Evolutionary conservation across 805 yeast species (phyloP).

Genomic region (Ogataea saltuana): DNA sequence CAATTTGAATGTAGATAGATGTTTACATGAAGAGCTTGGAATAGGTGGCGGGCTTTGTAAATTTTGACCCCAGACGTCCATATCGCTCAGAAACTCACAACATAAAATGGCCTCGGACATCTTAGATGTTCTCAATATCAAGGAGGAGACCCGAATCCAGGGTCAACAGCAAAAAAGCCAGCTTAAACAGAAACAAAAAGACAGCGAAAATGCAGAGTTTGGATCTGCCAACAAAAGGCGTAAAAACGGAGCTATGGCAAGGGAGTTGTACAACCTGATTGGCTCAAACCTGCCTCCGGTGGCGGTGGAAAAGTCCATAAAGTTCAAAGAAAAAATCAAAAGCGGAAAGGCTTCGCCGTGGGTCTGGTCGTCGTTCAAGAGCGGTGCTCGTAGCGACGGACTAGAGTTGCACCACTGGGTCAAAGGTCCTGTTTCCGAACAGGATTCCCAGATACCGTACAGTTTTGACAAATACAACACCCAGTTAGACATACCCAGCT

Average conservation of each 20-base stretch:
- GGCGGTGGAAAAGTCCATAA: slow-evolving; percentile 48
- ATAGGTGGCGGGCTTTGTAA: neutral
- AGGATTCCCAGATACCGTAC: slow-evolving; percentile 44
- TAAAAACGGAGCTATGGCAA: slow-evolving; percentile 66
- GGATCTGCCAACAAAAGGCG: slow-evolving; percentile 34
- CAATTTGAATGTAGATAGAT: too few relatives aligned
- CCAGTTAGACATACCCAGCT: slow-evolving; percentile 64
- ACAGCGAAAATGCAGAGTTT: slow-evolving; percentile 20
- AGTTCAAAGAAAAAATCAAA: slow-evolving; percentile 66
- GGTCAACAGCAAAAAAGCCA: slow-evolving; percentile 37
- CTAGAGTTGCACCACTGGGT: slow-evolving; percentile 81
- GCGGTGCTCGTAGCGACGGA: slow-evolving; percentile 50
- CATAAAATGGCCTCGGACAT: slow-evolving; percentile 60
- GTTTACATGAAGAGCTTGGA: slow-evolving; percentile 6
- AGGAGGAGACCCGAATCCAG: slow-evolving; percentile 41
- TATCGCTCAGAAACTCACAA: neutral
- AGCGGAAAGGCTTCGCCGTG: slow-evolving; percentile 76
- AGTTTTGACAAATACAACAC: slow-evolving; percentile 76
- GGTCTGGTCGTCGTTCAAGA: slow-evolving; percentile 65
- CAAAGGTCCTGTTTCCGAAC: slow-evolving; percentile 53
- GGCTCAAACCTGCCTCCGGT: slow-evolving; percentile 93
- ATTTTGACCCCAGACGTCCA: neutral
- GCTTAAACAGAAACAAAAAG: slow-evolving; percentile 30
- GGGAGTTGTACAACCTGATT: slow-evolving; percentile 83
- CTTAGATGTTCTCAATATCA: slow-evolving; percentile 74